Base-by-base conservation (phyloP, 2,329 filamentous ascomycete species). In the Claviceps sp. region DNA sequence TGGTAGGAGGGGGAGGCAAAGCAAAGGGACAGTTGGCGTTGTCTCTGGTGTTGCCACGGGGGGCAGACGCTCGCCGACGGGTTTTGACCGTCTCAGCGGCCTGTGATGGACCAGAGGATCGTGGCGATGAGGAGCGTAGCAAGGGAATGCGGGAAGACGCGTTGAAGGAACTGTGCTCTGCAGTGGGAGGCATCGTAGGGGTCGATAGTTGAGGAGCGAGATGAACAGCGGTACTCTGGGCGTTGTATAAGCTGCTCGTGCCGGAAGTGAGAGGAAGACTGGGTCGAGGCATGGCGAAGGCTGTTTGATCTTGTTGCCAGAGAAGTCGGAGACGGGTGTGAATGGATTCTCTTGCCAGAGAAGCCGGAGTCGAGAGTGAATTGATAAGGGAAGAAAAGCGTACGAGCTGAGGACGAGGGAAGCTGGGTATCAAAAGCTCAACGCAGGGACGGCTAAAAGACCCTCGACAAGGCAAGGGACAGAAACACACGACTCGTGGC, bases 1-100 rank as follows among this genome's bases (percentile, higher is more conserved):
- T 78, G 3, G 90, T 95, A 0, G 93, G 93, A 16, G 91, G 93
- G 9, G 93, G 93, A 20, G 93, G 93, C 16, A 98, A 78, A 9
- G 86, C 78, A 65, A 95, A 94, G 47, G 77, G 72, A 59, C 82
- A 47, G 4, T 18, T 78, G 58, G 80, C 24, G 7, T 30, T 78
- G 57, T 81, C 83, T 52, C 73, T 72, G 53, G 70, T 34, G 46
- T 52, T 62, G 14, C 70, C 63, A 48, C 63, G 65, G 18, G 70
- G 66, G 13, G 72, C 65, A 16, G 77, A 75, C 0, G 74, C 71
- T 42, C 78, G 70, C 52, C 77, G 70, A 50, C 76, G 70, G n/a
- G 73, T 69, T 59, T 78, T 78, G 57, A 77, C 74, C 0, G 73
- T 68, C 61, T 76, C 73, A 54, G 72, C 72, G 18, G 72, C 67